Conservation (phyloP, 441 rosid genomes). For the Erodium chrysanthum region DNA sequence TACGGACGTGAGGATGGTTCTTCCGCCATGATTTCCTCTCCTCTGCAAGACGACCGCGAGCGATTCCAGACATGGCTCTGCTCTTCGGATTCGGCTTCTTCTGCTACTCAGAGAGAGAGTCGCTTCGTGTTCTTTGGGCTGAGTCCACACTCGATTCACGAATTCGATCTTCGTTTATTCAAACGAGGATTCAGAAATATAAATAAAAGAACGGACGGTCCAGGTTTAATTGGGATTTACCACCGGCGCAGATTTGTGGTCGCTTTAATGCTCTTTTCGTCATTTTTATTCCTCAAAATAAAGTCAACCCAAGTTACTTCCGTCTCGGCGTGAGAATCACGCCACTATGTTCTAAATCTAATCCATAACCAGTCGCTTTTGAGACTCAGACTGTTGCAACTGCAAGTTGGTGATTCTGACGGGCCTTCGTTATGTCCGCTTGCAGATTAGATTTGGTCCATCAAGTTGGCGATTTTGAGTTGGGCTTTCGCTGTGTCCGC, state of each 20-base stretch:
- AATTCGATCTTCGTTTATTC: neutral
- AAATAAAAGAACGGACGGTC: neutral
- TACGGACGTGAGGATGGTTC: slow-evolving; percentile 91
- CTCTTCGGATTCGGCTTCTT: neutral
- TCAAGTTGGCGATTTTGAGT: too few species aligned
- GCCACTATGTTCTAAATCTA: neutral
- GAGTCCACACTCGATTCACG: neutral
- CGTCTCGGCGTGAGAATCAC: neutral
- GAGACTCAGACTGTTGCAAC: too few species aligned
- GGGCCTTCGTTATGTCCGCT: too few species aligned
- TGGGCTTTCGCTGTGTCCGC: too few species aligned
- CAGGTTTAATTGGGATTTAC: neutral
- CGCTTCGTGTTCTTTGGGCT: neutral
- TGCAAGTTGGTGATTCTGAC: too few species aligned
- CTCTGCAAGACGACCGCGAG: slow-evolving; percentile 89
- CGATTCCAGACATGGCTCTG: slow-evolving; percentile 39
- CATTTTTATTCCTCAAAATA: neutral
- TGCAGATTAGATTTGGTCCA: too few species aligned
- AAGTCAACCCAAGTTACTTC: neutral
- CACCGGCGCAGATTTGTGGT: too few species aligned
- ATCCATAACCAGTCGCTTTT: too few species aligned
- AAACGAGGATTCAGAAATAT: neutral
- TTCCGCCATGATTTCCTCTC: slow-evolving; percentile 94
- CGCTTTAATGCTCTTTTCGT: neutral
- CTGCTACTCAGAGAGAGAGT: neutral